phyloP scores from a whole-genome alignment of 257 asterid genomes.

The Oldenlandia corymbosa region DNA sequence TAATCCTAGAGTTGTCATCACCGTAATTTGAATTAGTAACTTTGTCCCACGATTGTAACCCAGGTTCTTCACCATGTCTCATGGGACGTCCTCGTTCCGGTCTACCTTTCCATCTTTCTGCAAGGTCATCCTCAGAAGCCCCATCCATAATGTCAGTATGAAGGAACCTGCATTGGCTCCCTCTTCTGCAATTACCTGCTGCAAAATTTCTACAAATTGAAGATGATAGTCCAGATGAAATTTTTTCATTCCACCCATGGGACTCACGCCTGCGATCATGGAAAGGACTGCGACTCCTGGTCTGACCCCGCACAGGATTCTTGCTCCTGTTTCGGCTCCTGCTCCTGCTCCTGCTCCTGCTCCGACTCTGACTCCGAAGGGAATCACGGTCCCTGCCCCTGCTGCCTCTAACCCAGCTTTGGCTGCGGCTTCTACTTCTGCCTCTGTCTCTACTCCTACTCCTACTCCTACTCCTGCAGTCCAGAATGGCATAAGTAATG shows the following conservation, averaged over 20 bases:
- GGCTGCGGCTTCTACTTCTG: conserved; percentile 60
- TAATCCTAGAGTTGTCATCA: conserved; percentile 43
- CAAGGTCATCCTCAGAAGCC: conserved; percentile 33
- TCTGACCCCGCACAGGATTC: conserved; percentile 33
- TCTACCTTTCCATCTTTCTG: conserved; percentile 44
- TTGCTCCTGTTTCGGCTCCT: conserved; percentile 42
- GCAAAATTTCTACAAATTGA: conserved; percentile 62
- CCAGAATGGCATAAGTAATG: conserved; percentile 44
- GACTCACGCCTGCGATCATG: conserved; percentile 44
- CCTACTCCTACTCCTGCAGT: conserved; percentile 42
- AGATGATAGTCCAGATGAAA: conserved; percentile 47
- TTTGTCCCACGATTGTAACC: conserved; percentile 36
- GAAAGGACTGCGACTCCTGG: conserved; percentile 58
- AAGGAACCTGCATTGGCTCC: conserved; percentile 65
- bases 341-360: conserved; percentile 33
- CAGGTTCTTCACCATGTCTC: conserved; percentile 41
- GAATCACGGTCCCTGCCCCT: conserved; percentile 51
- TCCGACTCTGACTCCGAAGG: conserved; percentile 36
- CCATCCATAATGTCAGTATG: conserved; percentile 48
- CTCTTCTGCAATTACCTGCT: conserved; percentile 63
- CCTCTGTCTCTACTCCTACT: conserved; percentile 33
- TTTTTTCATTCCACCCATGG: conserved; percentile 51
- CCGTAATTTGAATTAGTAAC: conserved; percentile 37
- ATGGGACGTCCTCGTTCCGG: conserved; percentile 33
- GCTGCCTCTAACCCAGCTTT: conserved; percentile 45